These are phyloP conservation scores for Dioscorea cayenensis DNA, from an alignment of 116 monocot genomes.

Conservation along the genomic window DNA sequence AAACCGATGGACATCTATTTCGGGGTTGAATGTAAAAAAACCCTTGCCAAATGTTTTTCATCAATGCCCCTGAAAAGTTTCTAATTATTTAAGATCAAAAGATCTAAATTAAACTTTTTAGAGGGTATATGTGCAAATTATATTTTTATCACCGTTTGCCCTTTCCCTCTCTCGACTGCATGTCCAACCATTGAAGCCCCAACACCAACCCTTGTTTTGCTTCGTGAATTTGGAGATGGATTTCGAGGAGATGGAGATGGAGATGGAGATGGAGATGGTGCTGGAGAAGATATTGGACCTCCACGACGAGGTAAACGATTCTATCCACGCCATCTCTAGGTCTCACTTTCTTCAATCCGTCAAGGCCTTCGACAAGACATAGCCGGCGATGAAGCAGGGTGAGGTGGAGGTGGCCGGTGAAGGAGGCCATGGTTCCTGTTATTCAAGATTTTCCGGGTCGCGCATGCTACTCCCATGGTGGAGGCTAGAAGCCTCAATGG, in stretches of 20 bases:
- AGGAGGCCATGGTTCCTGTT: slow-evolving; percentile 38
- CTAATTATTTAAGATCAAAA: too few species aligned
- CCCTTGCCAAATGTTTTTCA: too few species aligned
- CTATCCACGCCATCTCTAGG: slow-evolving; percentile 87
- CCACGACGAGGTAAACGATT: slow-evolving; percentile 92
- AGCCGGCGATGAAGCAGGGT: slow-evolving; percentile 6
- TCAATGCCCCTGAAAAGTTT: too few species aligned
- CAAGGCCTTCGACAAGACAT: slow-evolving; percentile 17
- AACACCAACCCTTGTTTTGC: not conserved
- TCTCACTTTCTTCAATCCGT: slow-evolving; percentile 69
- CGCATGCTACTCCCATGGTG: slow-evolving; percentile 29
- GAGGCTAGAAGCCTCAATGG: slow-evolving; percentile 79
- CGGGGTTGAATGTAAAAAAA: too few species aligned
- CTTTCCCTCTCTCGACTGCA: too few species aligned
- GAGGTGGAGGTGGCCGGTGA: not conserved
- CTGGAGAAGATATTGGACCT: slow-evolving; percentile 94
- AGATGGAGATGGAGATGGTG: slow-evolving; percentile 55
- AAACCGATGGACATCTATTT: too few species aligned
- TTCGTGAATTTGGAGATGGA: slow-evolving; percentile 67
- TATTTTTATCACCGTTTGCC: too few species aligned
- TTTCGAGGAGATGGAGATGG: slow-evolving; percentile 63
- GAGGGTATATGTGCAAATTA: too few species aligned
- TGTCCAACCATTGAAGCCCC: too few species aligned
- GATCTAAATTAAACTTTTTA: too few species aligned
- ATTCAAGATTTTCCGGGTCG: slow-evolving; percentile 46